Evolutionary conservation across 2,329 filamentous ascomycete genomes (phyloP).

Genomic region (Alternaria sp.): DNA sequence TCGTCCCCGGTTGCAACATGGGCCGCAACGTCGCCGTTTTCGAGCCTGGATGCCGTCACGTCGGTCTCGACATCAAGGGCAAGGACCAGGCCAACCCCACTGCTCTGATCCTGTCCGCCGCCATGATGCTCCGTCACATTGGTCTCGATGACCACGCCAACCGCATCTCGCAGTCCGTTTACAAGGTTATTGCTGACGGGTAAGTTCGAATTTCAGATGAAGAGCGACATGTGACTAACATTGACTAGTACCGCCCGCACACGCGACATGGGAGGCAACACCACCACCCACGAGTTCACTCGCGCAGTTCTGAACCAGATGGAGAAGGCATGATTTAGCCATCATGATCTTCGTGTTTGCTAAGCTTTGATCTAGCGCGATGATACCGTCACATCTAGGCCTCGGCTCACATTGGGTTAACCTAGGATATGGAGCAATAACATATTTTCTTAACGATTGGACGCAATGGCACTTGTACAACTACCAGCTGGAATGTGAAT

Average conservation of each 20-base stretch:
- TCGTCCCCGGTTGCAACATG: conserved; percentile 99
- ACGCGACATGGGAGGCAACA: conserved; percentile 91
- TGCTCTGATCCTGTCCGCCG: conserved; percentile 90
- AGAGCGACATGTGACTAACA: conserved; percentile 35
- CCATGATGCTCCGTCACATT: conserved; percentile 96
- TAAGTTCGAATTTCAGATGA: conserved; percentile 54
- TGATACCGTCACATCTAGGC: conserved; percentile 12
- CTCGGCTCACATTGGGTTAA: conserved; percentile 11
- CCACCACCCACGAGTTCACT: conserved; percentile 94
- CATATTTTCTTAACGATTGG: conserved; percentile 30
- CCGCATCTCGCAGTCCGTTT: conserved; percentile 90
- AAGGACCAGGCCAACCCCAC: conserved; percentile 99
- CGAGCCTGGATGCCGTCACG: conserved; percentile 98
- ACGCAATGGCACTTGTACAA: conserved; percentile 40
- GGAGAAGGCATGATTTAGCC: conserved; percentile 62
- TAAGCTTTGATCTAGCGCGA: conserved; percentile 23
- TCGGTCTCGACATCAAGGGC: conserved; percentile 99
- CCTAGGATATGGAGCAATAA: conserved; percentile 8
- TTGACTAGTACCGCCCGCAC: conserved; percentile 77
- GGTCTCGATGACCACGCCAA: conserved; percentile 98
- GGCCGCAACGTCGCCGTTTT: conserved; percentile 97
- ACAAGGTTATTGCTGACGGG: conserved; percentile 87
- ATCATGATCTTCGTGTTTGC: conserved; percentile 17
- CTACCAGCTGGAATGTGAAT: conserved; percentile 42
- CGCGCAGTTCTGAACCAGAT: conserved; percentile 93